Evolutionary conservation across 768 basidiomycete species (phyloP).

Genomic region (Roridomyces roridus): DNA sequence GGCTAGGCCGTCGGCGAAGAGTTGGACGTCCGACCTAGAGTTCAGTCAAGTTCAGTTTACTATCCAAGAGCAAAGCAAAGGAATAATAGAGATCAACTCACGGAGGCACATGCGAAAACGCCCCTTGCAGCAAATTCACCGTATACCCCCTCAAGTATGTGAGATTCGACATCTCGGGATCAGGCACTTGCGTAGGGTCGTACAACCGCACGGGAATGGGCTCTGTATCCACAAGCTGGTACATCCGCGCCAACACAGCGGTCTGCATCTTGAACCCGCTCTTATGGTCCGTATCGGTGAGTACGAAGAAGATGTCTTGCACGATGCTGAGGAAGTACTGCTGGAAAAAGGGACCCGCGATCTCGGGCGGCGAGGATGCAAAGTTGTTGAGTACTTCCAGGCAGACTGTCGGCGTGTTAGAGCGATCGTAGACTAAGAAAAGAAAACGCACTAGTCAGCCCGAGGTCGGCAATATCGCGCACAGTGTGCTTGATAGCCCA

Average conservation of each 20-base stretch:
- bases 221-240: constrained; percentile 87
- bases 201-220: constrained; percentile 82
- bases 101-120: constrained; percentile 93
- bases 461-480: constrained; percentile 96
- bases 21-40: constrained; percentile 46
- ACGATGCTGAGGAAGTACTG: constrained; percentile 92
- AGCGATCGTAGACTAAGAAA: not conserved
- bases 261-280: constrained; percentile 97
- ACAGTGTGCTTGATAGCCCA: constrained; percentile 99
- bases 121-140: constrained; percentile 83
- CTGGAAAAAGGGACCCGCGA: constrained; percentile 93
- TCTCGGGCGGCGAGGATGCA: constrained; percentile 66
- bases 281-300: constrained; percentile 98
- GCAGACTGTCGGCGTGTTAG: constrained; percentile 61
- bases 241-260: constrained; percentile 87
- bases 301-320: constrained; percentile 95
- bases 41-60: not conserved
- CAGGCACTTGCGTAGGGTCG: constrained; percentile 74
- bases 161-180: constrained; percentile 77
- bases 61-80: not conserved
- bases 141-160: constrained; percentile 85
- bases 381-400: constrained; percentile 97
- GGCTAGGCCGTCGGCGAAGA: constrained; percentile 68
- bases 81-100: constrained; percentile 43
- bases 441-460: constrained; percentile 66